Evolutionary conservation across 306 rosid genomes (phyloP), one percentile per base, ranked within the genome.

Genomic region (Alnus glutinosa): DNA sequence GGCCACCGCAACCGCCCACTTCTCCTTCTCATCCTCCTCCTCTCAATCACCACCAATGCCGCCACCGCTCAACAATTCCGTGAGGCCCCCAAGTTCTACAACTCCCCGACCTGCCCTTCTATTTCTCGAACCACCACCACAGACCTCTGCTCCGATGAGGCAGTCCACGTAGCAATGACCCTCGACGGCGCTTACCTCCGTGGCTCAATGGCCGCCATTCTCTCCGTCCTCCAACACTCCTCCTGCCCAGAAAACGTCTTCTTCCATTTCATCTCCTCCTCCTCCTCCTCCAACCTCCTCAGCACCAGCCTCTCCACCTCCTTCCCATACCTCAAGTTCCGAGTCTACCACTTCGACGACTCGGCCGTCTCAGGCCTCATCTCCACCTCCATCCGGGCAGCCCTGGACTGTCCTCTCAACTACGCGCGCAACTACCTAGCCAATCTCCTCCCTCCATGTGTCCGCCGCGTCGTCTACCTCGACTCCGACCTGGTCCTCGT

Each of bases 351-450:
- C 1, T 95, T 95, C 80, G 68, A 89, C 11, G 89, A 84, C 76
- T 8, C 47, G 12, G 59, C 93, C 70, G 98, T 91, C 46, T 67
- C 91, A 0, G 98, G 99, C 0, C 85, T 89, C 36, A 91, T 95
- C 75, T 93, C 99, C 42, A 93, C 98, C 73, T 95, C 99, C 7
- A 93, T 95, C 52, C 92, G 99, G 50, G 83, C 97, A 15, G 99
- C 99, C 4, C 81, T 95, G 0, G 99, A 95, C 80, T 91, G 92
- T 39, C 97, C 99, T 0, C 91, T 95, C 73, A 95, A 95, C 83
- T 95, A 95, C 85, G 99, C 99, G 0, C 99, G 99, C 28, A 95
- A 91, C 81, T 95, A 95, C 88, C 70, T 95, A 11, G 86, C 98
- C 16, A 62, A 77, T n/a, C 82, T 93, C 63, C 88, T 95, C 75